Base-by-base conservation (phyloP, 2,329 filamentous ascomycete species). In the Microcera coccophila region DNA sequence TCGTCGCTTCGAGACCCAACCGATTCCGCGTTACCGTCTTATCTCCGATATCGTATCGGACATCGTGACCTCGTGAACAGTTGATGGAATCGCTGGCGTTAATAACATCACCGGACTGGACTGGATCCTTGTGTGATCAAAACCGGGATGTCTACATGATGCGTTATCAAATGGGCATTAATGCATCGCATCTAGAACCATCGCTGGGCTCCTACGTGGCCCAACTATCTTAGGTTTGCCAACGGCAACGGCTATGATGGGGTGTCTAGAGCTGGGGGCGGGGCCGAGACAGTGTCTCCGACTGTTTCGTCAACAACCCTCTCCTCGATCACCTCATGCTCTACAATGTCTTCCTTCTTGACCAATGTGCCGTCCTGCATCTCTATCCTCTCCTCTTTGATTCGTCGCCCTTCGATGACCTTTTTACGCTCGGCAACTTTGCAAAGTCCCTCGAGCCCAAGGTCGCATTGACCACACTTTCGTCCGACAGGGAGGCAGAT, bases 401-500 rank as follows among this genome's bases (percentile, higher is more conserved):
- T 55, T 63, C 72, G 82, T 50, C 73, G 74, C 18, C 76, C 78
- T 45, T 77, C 73, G 7, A 66, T 62, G 4, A 84, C 78, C 67
- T 85, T 82, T 39, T 75, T 79, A 60, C 74, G 70, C 48, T 89
- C 79, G 20, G 86, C 85, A 10, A 79, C 78, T 61, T 76, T 81
- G 68, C 93, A 98, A 45, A 97, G 65, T 3, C 87, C 87, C 22
- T 74, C 74, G 16, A 85, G 70, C 1, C 87, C 87, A 37, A 97
- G 68, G 50, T 86, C 85, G 67, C 93, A 98, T 37, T 93, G 84
- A 15, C 88, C 90, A 67, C 93, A 98, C 54, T 77, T 81, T 50
- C 84, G 75, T 0, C 86, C 87, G 2, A 91, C 79, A 1, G 90
- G 89, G 50, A 89, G 69, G 62, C 90, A 96, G 17, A 93, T 81